These are phyloP conservation scores for Marchantia polymorpha DNA, from an alignment of 225 moss, liverwort and hornwort genomes.

Conservation along the genomic window DNA sequence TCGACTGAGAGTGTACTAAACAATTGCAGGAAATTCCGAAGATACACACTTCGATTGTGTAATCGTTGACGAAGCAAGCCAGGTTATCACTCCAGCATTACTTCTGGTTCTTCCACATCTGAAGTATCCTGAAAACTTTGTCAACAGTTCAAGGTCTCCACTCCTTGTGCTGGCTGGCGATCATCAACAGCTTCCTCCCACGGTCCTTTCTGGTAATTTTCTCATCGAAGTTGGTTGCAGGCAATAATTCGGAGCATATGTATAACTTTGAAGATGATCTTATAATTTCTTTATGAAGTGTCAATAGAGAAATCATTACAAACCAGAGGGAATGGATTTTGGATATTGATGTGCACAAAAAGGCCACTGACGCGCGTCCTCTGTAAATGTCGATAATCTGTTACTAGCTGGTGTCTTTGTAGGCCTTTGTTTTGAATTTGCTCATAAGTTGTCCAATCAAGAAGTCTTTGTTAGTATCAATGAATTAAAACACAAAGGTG, in stretches of 20 bases:
- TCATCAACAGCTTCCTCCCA: conserved; percentile 48
- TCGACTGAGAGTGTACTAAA: background rate
- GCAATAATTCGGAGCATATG: too few species aligned
- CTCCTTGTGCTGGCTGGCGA: conserved; percentile 47
- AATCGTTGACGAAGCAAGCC: conserved; percentile 49
- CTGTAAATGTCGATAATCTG: background rate
- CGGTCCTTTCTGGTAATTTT: conserved; percentile 41
- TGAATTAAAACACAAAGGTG: too few species aligned
- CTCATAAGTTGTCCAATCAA: background rate
- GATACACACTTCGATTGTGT: conserved; percentile 39
- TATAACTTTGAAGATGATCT: background rate
- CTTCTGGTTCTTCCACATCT: conserved; percentile 43
- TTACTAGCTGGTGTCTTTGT: background rate
- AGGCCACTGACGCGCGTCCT: background rate
- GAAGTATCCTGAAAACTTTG: conserved; percentile 10
- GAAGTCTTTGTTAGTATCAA: too few species aligned
- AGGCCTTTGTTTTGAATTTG: background rate
- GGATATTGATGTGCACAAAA: background rate
- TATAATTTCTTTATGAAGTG: too few species aligned
- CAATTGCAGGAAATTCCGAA: conserved; percentile 30
- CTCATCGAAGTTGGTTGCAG: background rate
- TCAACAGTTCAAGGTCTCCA: conserved; percentile 16
- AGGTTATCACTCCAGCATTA: conserved; percentile 45
- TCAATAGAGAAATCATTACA: background rate
- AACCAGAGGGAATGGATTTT: background rate